Evolutionary conservation across 140 eudicot genomes (phyloP), one percentile per base, ranked within the genome.

Genomic region (Oenanthe javanica): DNA sequence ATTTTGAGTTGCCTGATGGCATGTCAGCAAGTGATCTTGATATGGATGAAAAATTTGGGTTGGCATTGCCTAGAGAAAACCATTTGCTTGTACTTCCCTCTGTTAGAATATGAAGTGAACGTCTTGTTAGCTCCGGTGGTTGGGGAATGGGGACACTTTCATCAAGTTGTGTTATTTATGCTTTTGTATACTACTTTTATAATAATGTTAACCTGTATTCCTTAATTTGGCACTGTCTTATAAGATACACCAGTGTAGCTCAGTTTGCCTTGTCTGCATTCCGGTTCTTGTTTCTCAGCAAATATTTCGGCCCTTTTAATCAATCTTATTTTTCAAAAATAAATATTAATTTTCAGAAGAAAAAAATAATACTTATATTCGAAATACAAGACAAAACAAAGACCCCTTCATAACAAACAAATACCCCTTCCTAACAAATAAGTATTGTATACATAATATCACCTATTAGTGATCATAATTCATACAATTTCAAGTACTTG

Each of bases 11-110:
- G 2, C 86, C 88, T 16, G 36, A 82, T 82, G 82, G 73, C 7
- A 77, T 79, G 82, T 5, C 69, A 18, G 77, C 75, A 11, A 43
- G 72, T 43, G 77, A 76, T 11, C 18, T 86, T 79, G 86, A 81
- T 38, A 82, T 86, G 86, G 64, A 13, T 27, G 88, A 86, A 64
- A 76, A 80, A 25, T 82, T 80, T 50, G 84, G 86, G 3, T 8
- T 82, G 31, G 14, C 76, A 4, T 63, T 82, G 85, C 71, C 81
- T 2, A 82, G 72, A 73, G 81, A 75, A 15, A 75, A 64, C 12
- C 83, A 71, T 18, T 69, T 85, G 31, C 25, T 79, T 61, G 79
- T 72, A 25, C 27, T 82, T 18, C 85, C 88, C 7, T 72, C 72
- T 21, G 43, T 48, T 71, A 79, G 82, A 25, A 23, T 19, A 47